Evolutionary conservation across 305 asterid genomes (phyloP).

Genomic region (Fraxinus dipetala): DNA sequence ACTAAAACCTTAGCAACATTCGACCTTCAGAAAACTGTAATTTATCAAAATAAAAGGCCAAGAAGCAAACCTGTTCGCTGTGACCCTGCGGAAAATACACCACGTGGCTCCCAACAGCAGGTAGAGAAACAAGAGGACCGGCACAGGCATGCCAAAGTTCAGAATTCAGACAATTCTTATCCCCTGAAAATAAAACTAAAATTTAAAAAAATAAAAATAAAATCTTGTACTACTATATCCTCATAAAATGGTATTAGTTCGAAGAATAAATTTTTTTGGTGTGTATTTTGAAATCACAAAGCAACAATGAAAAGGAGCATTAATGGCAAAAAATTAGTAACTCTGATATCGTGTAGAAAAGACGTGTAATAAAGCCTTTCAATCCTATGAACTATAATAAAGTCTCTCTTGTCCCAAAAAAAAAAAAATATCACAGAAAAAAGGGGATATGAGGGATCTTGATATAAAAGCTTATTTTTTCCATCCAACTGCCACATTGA

Average conservation of each 20-base stretch:
- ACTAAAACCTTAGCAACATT: neutral
- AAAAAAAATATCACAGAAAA: neutral
- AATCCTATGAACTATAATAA: neutral
- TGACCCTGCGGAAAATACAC: constrained; percentile 89
- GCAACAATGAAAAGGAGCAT: neutral
- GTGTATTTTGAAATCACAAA: neutral
- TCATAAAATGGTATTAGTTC: neutral
- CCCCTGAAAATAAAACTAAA: constrained; percentile 41
- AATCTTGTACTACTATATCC: neutral
- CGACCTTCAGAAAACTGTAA: neutral
- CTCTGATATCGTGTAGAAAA: constrained; percentile 1
- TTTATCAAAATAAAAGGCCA: neutral
- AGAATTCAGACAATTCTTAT: constrained; percentile 55
- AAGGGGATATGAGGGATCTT: neutral
- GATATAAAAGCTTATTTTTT: neutral
- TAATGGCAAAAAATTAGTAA: constrained; percentile 8
- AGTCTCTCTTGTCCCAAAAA: neutral
- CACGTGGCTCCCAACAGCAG: constrained; percentile 68
- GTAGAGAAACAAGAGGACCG: constrained; percentile 87
- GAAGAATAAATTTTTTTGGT: neutral
- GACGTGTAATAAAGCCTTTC: neutral
- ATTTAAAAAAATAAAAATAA: neutral
- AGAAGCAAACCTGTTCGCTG: constrained; percentile 63
- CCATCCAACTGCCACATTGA: neutral
- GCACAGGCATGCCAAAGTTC: constrained; percentile 96